Conservation (phyloP, 257 asterid species). For the Fraxinus pennsylvanica region DNA sequence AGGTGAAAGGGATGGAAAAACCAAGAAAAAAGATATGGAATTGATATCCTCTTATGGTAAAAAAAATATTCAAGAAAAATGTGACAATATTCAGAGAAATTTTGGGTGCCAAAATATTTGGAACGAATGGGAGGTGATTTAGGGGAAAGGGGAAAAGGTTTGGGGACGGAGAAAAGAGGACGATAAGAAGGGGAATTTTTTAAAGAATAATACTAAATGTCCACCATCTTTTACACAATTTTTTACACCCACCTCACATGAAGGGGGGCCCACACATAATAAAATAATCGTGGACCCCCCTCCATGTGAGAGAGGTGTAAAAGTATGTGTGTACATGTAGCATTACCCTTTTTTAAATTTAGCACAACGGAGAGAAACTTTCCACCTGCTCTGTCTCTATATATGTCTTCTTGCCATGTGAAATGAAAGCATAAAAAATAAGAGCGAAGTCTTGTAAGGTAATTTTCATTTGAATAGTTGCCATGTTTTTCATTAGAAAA, state of each 20-base stretch:
- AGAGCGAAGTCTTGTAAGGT: no score
- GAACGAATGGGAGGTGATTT: conserved; percentile 3
- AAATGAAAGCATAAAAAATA: no score
- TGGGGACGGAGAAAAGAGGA: conserved; percentile 16
- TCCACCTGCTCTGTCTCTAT: conserved; percentile 14
- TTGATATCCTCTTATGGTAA: neutral
- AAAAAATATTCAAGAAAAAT: conserved; percentile 7
- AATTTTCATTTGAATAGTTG: no score
- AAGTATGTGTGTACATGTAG: no score
- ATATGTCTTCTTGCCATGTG: no score
- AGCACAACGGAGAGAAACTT: conserved; percentile 14
- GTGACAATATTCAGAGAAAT: neutral
- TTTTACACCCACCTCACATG: no score
- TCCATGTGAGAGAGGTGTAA: no score
- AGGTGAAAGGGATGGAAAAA: conserved; percentile 22
- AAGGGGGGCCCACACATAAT: no score
- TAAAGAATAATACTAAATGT: no score
- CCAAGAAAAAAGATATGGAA: conserved; percentile 4
- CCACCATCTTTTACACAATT: no score
- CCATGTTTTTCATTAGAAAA: no score
- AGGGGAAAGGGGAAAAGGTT: neutral
- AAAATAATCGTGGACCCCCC: no score
- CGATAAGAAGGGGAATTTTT: conserved; percentile 12
- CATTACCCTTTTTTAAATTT: neutral
- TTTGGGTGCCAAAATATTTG: neutral